Evolutionary conservation across 1,139 yeast genomes (phyloP).

Genomic region (Diutina rugosa): DNA sequence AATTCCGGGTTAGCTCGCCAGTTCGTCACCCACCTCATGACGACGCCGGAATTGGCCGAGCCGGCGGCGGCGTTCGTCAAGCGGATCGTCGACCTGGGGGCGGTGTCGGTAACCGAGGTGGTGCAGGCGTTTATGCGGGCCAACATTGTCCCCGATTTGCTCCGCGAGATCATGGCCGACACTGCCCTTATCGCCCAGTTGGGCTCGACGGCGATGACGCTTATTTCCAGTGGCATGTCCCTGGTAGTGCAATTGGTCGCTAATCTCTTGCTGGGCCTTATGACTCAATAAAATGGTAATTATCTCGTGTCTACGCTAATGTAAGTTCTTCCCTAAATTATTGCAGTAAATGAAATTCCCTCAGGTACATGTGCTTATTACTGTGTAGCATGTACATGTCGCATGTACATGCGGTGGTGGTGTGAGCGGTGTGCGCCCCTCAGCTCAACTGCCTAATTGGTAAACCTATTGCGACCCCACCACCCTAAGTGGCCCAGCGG

Average conservation of each 20-base stretch:
- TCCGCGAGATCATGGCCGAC: background rate
- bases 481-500: background rate
- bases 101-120: background rate
- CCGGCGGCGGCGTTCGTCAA: background rate
- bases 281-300: too few relatives aligned
- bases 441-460: background rate
- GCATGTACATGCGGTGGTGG: background rate
- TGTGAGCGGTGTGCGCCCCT: background rate
- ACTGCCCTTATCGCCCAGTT: background rate
- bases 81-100: background rate
- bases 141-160: background rate
- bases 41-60: background rate
- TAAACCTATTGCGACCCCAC: background rate
- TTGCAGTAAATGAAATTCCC: too few relatives aligned
- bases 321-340: too few relatives aligned
- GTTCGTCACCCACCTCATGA: background rate
- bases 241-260: background rate
- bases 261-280: background rate
- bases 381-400: background rate
- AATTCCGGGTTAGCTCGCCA: conserved; percentile 1
- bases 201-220: background rate
- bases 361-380: too few relatives aligned
- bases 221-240: background rate
- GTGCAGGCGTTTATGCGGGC: background rate
- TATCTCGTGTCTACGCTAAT: too few relatives aligned